Base-by-base conservation (phyloP, 1,139 yeast species). In the Yamadazyma oceani region DNA sequence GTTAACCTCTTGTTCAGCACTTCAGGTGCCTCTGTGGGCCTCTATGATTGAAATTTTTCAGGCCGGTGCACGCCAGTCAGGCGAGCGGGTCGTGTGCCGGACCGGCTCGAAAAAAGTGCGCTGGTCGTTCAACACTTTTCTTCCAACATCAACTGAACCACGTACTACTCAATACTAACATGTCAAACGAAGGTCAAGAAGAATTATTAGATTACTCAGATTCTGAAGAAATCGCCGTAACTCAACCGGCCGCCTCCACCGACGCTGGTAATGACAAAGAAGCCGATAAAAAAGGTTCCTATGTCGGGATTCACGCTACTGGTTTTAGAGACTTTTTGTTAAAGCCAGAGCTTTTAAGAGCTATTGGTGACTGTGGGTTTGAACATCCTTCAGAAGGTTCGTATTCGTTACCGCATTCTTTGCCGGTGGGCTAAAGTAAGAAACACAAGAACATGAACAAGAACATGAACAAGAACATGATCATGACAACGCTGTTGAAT, bases 301-400 rank as follows among this genome's bases (percentile, higher is more conserved):
- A 92, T 58, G 97, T 90, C 45, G 97, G 97, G 60, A 87, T 89
- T 57, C 97, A 92, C 67, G 92, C 97, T 51, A 90, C 97, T 48
- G 97, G 97, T 64, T 92, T 92, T 82, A 88, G 95, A 71, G 98
- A 92, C 69, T 92, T 92, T 69, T 74, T 92, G 59, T 78, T 92
- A 66, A 92, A 92, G 73, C 97, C 97, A 19, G 98, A 92, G 69
- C 78, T 92, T 55, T 78, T 92, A 57, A 85, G 98, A 70, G 98
- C 98, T 50, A 92, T 92, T 62, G 95, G 92, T 54, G 98, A 92
- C 69, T 89, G 97, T 75, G 98, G 98, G 76, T 92, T 92, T 62
- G 98, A 92, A 75, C 98, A 92, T 74, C 98, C 98, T 51, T 89
- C 97, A 48, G 98, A 92, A 83, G 95, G 92, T 85, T 70, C 78